Evolutionary conservation across 177 flowering plant genomes (phyloP).

Genomic region (Vitis hybrid): DNA sequence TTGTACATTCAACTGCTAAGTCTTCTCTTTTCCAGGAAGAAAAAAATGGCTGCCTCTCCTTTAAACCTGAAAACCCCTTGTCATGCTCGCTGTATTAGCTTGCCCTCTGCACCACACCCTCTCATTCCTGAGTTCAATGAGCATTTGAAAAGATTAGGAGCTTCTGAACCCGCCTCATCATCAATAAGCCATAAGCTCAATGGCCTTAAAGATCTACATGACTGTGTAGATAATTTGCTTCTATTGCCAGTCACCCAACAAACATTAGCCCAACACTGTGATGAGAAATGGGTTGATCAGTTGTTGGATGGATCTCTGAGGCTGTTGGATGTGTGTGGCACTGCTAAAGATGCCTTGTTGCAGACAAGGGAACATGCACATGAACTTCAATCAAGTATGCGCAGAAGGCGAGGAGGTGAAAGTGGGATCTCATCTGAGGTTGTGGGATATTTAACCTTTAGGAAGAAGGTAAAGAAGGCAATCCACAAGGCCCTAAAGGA

Average conservation of each 20-base stretch:
- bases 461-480: constrained; percentile 37
- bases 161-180: constrained; percentile 23
- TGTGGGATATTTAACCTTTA: constrained; percentile 23
- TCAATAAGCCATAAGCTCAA: constrained; percentile 18
- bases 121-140: constrained; percentile 12
- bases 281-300: constrained; percentile 14
- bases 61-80: constrained; percentile 12
- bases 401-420: constrained; percentile 28
- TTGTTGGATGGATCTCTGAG: constrained; percentile 36
- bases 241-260: constrained; percentile 27
- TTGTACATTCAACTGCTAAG: not conserved
- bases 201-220: constrained; percentile 28
- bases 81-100: constrained; percentile 30
- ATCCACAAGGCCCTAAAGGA: constrained; percentile 25
- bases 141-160: constrained; percentile 13
- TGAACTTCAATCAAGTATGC: constrained; percentile 33
- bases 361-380: constrained; percentile 25
- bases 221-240: constrained; percentile 27
- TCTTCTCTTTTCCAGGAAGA: not conserved
- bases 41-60: constrained; percentile 11
- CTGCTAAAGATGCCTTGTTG: constrained; percentile 29
- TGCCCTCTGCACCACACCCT: constrained; percentile 29
- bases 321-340: constrained; percentile 32
- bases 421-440: constrained; percentile 10
- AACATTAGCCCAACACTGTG: constrained; percentile 10